These are phyloP conservation scores for Plenodomus lindquistii DNA, from an alignment of 2,329 filamentous ascomycete species.

Conservation along the genomic window DNA sequence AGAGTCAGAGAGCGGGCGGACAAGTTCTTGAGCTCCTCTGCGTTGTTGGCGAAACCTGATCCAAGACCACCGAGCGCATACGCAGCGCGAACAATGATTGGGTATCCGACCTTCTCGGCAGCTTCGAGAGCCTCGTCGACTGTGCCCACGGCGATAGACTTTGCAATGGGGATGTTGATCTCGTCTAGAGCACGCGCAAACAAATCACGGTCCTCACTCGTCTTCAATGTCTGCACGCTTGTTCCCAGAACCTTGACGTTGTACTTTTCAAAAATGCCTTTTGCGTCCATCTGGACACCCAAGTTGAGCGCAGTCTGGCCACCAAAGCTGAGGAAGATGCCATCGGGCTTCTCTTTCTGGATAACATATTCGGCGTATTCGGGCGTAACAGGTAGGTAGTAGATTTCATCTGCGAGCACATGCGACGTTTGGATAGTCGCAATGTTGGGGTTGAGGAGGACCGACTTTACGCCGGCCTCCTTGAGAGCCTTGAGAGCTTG, in stretches of 20 bases:
- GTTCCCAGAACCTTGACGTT: conserved; percentile 95
- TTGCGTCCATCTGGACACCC: conserved; percentile 95
- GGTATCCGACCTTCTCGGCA: conserved; percentile 86
- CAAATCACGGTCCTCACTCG: conserved; percentile 92
- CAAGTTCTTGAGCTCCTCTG: conserved; percentile 91
- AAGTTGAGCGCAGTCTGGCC: conserved; percentile 96
- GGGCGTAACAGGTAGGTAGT: conserved; percentile 95
- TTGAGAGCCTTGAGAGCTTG: conserved; percentile 97
- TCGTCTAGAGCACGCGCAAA: conserved; percentile 95
- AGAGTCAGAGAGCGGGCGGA: conserved; percentile 89
- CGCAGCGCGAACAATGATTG: conserved; percentile 95
- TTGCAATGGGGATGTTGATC: conserved; percentile 95
- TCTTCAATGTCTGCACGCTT: conserved; percentile 89
- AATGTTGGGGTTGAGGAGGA: conserved; percentile 97
- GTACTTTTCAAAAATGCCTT: conserved; percentile 93
- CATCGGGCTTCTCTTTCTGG: conserved; percentile 92
- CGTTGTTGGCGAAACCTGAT: conserved; percentile 92
- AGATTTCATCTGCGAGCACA: conserved; percentile 93
- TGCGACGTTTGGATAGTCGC: conserved; percentile 98
- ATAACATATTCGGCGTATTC: conserved; percentile 99
- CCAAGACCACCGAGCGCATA: conserved; percentile 96
- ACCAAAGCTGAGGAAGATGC: conserved; percentile 95
- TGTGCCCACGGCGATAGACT: conserved; percentile 89
- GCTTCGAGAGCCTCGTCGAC: conserved; percentile 91
- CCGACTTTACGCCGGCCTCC: conserved; percentile 87